These are phyloP conservation scores for Diaporthe sp. DNA, from an alignment of 2,329 filamentous ascomycete species.

Conservation along the genomic window DNA sequence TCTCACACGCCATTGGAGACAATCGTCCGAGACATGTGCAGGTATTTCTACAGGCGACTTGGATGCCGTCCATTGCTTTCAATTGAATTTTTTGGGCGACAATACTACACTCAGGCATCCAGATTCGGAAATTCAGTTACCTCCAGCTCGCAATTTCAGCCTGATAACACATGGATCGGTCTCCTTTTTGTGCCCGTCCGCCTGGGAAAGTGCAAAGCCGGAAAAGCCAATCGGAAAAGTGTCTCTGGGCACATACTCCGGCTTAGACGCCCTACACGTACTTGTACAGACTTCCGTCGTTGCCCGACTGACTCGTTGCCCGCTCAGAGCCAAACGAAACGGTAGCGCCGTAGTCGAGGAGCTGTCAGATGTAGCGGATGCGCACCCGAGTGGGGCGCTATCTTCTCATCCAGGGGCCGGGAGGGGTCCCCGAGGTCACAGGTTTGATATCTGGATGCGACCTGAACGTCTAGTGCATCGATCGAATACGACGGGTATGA, in stretches of 20 bases:
- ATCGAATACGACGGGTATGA: constrained; percentile 11
- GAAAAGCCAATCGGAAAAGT: background rate
- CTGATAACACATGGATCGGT: background rate
- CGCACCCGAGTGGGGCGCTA: constrained; percentile 24
- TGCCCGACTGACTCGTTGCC: constrained; percentile 15
- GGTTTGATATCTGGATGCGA: constrained; percentile 19
- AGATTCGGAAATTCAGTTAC: background rate
- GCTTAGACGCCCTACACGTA: background rate
- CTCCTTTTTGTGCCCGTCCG: background rate
- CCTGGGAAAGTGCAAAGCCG: background rate
- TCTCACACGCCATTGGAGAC: background rate
- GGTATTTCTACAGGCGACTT: background rate
- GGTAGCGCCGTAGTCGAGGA: background rate
- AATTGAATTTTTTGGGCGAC: background rate
- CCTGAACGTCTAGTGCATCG: constrained; percentile 14
- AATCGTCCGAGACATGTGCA: too few relatives aligned
- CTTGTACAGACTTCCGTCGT: background rate
- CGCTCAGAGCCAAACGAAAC: constrained; percentile 23
- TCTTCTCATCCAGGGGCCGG: constrained; percentile 10
- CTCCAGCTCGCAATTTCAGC: constrained; percentile 12
- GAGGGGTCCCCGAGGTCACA: constrained; percentile 17
- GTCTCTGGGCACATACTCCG: background rate
- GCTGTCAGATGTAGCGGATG: constrained; percentile 33
- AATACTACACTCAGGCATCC: background rate
- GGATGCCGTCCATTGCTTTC: background rate